Evolutionary conservation across 2,329 filamentous ascomycete genomes (phyloP).

Genomic region (Neopestalotiopsis sp.): DNA sequence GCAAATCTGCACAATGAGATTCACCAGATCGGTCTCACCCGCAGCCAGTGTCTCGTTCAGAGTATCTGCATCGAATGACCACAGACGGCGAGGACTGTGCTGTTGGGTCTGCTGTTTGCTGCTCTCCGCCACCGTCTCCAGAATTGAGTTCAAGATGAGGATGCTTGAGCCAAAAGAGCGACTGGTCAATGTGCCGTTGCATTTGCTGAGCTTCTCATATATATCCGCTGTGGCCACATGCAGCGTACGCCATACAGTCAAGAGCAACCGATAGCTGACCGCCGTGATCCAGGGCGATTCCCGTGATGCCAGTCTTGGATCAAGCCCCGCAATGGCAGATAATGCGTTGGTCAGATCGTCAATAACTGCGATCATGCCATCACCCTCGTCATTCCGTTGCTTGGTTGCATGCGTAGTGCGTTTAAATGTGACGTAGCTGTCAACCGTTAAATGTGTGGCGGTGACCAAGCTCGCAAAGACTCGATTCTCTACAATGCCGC

Average conservation of each 20-base stretch:
- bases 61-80: background rate
- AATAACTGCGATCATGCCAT: constrained; percentile 3
- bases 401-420: constrained; percentile 1
- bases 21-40: background rate
- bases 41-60: background rate
- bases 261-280: background rate
- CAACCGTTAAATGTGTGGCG: constrained; percentile 9
- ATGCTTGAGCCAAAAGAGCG: background rate
- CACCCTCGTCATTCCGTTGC: background rate
- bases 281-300: constrained; percentile 12
- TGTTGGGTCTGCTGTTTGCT: background rate
- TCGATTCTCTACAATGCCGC: constrained; percentile 8
- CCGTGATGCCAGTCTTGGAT: background rate
- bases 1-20: constrained; percentile 6
- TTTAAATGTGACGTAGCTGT: constrained; percentile 9
- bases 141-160: constrained; percentile 5
- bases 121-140: background rate
- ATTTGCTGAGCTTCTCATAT: background rate
- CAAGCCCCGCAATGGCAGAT: background rate
- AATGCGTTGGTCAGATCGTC: constrained; percentile 1
- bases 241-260: constrained; percentile 3
- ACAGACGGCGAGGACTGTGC: background rate
- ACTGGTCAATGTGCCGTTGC: background rate
- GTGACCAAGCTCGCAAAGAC: constrained; percentile 5
- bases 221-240: background rate